Evolutionary conservation across 140 eudicot species (phyloP), one percentile per base, ranked within the genome.

Genomic region (Bidens hawaiensis): DNA sequence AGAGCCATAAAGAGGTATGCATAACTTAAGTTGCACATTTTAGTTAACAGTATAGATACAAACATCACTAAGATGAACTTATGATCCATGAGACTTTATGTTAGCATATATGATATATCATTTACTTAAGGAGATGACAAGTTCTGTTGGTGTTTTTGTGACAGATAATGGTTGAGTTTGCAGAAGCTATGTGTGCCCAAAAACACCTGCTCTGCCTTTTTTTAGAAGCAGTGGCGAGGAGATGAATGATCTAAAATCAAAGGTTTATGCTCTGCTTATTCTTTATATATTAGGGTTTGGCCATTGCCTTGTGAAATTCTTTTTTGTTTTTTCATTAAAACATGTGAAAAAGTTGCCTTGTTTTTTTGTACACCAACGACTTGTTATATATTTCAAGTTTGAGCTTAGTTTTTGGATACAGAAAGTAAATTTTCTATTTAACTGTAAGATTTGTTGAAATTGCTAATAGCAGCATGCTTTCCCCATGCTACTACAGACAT

Each of bases 251-350:
- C 49, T 34, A 3, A 13, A 28, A 49, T 31, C 26, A 14, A n/a
- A 49, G 57, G 24, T 70, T 71, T 71, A 23, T 30, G 18, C 22
- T 38, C 28, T 46, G 69, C 38, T 51, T 71, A 71, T 71, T 71
- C 76, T 71, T 71, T 24, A 36, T 34, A 34, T 38, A 38, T 38
- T 38, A 11, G 45, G 55, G 42, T 67, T 60, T 12, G 72, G 65
- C 59, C 45, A 71, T 62, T 71, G 70, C 76, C 76, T 70, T 62
- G 64, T 71, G 70, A 70, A 33, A 62, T 50, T 51, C 57, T 40
- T 12, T 22, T 33, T 60, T 8, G 30, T 41, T 58, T 46, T n/a
- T 24, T 15, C 9, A 12, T 14, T 2, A 1, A 58, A 46, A 33
- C 27, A 33, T 33, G 68, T 51, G 63, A n/a, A 51, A 58, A 60